Percentiles rank a stretch among this genome's conserved stretches.
These are phyloP conservation scores for Eucalyptus curtisii DNA, from an alignment of 345 rosid species.

Conservation along the genomic window DNA sequence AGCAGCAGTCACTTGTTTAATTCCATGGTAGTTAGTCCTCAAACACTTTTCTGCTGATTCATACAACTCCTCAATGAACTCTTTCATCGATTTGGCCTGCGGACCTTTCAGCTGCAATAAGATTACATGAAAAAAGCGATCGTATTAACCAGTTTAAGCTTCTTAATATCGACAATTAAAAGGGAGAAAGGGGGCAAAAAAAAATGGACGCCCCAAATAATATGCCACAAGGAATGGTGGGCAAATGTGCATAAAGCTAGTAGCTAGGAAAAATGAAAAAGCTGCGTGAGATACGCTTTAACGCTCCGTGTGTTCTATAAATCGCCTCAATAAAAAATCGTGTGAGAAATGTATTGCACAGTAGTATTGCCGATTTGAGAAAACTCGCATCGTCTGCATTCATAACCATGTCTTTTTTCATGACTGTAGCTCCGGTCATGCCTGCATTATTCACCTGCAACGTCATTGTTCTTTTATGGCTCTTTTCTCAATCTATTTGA, in stretches of 20 bases:
- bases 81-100: neutral
- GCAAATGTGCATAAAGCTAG: no score
- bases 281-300: no score
- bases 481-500: neutral
- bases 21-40: conserved; percentile 6
- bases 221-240: no score
- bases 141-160: neutral
- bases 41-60: neutral
- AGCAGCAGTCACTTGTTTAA: neutral
- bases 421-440: neutral
- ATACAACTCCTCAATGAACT: neutral
- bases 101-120: neutral
- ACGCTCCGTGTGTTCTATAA: no score
- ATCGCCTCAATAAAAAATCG: no score
- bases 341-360: no score
- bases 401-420: no score
- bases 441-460: neutral
- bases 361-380: no score
- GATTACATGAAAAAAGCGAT: neutral
- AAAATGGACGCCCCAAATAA: no score
- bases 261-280: no score
- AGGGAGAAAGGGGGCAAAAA: neutral
- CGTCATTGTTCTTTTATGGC: neutral
- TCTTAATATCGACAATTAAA: no score
- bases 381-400: no score